Base-by-base conservation (phyloP, 805 yeast species). In the Lipomyces yamadae region DNA sequence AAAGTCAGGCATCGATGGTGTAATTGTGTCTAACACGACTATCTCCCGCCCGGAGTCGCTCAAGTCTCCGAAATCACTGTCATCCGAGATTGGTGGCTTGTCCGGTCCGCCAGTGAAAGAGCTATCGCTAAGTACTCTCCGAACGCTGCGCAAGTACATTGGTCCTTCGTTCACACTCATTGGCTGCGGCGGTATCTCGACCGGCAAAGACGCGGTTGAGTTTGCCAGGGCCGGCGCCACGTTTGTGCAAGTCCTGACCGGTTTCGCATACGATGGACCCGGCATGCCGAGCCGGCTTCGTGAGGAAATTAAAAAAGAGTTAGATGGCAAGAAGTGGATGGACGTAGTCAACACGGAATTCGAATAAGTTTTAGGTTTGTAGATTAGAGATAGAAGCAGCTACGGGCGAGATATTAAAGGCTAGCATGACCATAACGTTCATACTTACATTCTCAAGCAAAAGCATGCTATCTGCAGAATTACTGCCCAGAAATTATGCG, bases 121-220 rank as follows among this genome's bases (percentile, higher is more conserved):
- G 58, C 81, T 86, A 61, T 82, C 97, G 1, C 80, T 94, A 66
- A 80, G 85, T 69, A 95, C 96, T 0, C 81, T 94, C 72, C 84
- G 82, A 67, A 79, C 84, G 1, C 86, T 94, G 72, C 86, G 95
- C 65, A 88, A 90, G 72, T 84, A 90, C 75, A 85, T 96, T 48
- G 91, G 91, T 73, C 91, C 86, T 68, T 83, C 86, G 62, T 78
- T 92, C 70, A 90, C 92, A 1, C 82, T 94, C 55, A 84, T 94
- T 71, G 98, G 98, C 42, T 92, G 97, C 79, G 98, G 98, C 65
- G 98, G 98, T 71, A 92, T 94, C 72, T 82, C 89, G n/a, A 79
- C 82, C 32, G 98, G 97, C 64, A 82, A 86, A 70, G 98, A 94
- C 76, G 98, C 93, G 0, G 80, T 93, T 59, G 98, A 93, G 72